Evolutionary conservation across 139 green algal genomes (phyloP), one percentile per base, ranked within the genome.

Genomic region (Edaphochlamys debaryana): DNA sequence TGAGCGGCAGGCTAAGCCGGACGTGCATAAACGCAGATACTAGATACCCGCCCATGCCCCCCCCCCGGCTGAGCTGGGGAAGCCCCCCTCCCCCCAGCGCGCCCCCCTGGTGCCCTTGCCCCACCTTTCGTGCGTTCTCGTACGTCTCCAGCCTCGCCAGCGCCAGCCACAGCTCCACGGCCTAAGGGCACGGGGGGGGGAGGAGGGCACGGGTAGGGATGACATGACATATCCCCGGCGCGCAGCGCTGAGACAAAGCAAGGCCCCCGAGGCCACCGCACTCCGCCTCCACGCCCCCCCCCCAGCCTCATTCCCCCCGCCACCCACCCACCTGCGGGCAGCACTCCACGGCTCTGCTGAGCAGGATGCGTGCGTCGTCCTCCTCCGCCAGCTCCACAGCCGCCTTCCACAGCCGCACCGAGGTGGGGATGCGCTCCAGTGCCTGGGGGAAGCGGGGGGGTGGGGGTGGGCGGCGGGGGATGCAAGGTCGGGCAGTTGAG

Each of bases 91-190:
- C n/a, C n/a, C n/a, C n/a, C n/a, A n/a, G n/a, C n/a, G n/a, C n/a
- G n/a, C n/a, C n/a, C n/a, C n/a, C n/a, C n/a, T n/a, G n/a, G n/a
- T n/a, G n/a, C n/a, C n/a, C n/a, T n/a, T 20, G 15, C 25, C 85
- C 1, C 64, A 94, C 95, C 91, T 98, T 98, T 38, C 95, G 94
- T 2, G 97, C 96, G 56, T 97, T 96, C 32, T 98, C 95, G 83
- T 98, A 98, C 4, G 88, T 94, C 87, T 99, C 97, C 67, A 99
- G 90, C 29, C 93, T 89, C 0, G 97, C 97, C 68, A 99, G 91
- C 1, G 97, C 97, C 83, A 99, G 92, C 96, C 97, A 99, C 50
- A 99, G 90, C 81, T 99, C 97, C 71, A 97, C 92, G 69, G 99
- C 96, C 87, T 97, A 92, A 2, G n/a, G n/a, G n/a, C n/a, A n/a